A percentile compares a stretch with the other conserved stretches of the same genome.
Evolutionary conservation across 805 yeast species (phyloP).

Genomic region (Suhomyces pyralidae): DNA sequence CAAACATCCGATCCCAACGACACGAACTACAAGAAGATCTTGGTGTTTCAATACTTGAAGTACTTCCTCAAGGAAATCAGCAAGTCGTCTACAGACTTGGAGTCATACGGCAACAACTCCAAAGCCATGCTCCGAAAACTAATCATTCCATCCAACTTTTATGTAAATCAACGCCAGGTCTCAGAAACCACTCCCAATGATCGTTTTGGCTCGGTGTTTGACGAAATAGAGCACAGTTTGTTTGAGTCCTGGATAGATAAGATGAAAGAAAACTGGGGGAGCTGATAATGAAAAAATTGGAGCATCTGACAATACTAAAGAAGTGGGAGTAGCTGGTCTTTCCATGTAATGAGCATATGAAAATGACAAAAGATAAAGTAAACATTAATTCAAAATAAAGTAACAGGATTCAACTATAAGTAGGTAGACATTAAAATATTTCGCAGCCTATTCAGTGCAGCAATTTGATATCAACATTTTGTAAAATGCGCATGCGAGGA

Average conservation of each 20-base stretch:
- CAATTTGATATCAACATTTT: background rate
- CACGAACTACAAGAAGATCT: constrained; percentile 19
- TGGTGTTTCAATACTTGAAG: constrained; percentile 39
- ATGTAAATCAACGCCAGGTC: background rate
- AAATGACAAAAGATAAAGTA: too few species aligned
- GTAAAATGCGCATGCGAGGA: background rate
- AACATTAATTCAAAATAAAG: too few species aligned
- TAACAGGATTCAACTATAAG: too few species aligned
- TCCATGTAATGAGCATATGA: background rate
- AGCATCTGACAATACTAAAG: too few species aligned
- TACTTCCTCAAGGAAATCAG: constrained; percentile 37
- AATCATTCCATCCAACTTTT: constrained; percentile 33
- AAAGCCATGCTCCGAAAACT: constrained; percentile 25
- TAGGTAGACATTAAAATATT: background rate
- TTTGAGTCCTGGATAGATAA: constrained; percentile 42
- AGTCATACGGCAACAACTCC: constrained; percentile 4
- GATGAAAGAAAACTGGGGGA: constrained; percentile 18
- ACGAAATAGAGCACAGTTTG: constrained; percentile 41
- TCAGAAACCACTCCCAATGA: background rate
- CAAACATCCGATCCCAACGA: constrained; percentile 15
- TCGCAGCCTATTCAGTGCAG: background rate
- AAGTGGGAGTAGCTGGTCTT: background rate
- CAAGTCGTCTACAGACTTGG: constrained; percentile 11
- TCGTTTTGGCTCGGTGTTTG: constrained; percentile 17
- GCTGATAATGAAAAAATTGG: background rate